Evolutionary conservation across 2,329 filamentous ascomycete genomes (phyloP), one percentile per base, ranked within the genome.

Genomic region (Juglanconis oblonga): DNA sequence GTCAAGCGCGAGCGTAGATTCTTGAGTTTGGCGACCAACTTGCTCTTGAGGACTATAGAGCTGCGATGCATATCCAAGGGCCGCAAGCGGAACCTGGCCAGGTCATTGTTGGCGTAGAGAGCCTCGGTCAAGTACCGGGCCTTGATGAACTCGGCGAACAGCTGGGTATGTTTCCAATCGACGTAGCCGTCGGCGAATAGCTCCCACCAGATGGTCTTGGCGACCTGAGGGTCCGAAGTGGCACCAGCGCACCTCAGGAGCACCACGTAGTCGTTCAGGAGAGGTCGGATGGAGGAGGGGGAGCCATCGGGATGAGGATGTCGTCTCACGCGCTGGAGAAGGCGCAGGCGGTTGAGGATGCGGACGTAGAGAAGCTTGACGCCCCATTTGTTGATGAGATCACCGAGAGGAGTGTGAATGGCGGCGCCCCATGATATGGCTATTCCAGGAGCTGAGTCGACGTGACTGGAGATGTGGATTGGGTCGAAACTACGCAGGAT

Each of bases 401-500:
- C 64, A 5, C 70, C 67, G 44, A 77, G 64, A 33, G 76, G 70
- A 1, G 77, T 76, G 56, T 73, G 71, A 35, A 76, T 69, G 6
- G 71, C 74, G 67, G 75, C 80, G 65, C 71, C 79, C 13, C 66
- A 59, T 3, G 72, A 65, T 55, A 83, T 70, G 14, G 68, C 64
- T 17, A 79, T 62, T 14, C 77, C 74, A 40, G 79, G 68, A 10
- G 74, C 73, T 3, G 77, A 69, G 68, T 88, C 86, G 24, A 84
- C 69, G 11, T 80, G 71, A 24, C 73, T 69, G 55, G 81, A 76
- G 17, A 85, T 72, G 29, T 72, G 67, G 4, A 82, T 67, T 0
- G 89, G 87, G 59, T 90, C 85, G 8, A 92, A 72, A 5, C 80
- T 77, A 38, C 81, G 79, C 35, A 93, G 70, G 9, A 89, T 80